Base-by-base conservation (phyloP, 768 basidiomycete species). In the Tylopilus cervinicoccineus region DNA sequence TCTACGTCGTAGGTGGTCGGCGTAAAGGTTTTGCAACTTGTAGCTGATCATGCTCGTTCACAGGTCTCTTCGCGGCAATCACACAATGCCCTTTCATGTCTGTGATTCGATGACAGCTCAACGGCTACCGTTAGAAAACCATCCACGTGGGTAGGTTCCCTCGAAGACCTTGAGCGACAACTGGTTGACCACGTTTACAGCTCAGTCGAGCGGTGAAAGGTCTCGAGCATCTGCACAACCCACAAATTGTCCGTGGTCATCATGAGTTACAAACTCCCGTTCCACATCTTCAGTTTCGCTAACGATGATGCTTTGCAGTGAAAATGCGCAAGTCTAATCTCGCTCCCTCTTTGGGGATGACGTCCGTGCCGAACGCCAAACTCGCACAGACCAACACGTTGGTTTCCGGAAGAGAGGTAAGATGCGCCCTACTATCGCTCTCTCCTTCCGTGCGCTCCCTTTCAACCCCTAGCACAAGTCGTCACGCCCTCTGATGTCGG, bases 1-100 rank as follows among this genome's bases (percentile, higher is more conserved):
- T 81, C 39, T 72, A 80, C 54, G 78, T 77, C 60, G 80, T 71
- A 57, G 13, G 63, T 49, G 27, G 33, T 34, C 24, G 5, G 9
- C 9, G 9, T 38, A 47, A 0, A 27, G 9, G 17, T 31, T 43
- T 45, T 47, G 16, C 9, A 27, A 46, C 5, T 3, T 26, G 14
- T 5, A 16, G 5, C 29, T 48, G 32, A 49, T 33, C 43, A n/a
- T 13, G 22, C 28, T 40, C 43, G 19, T 36, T 31, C 23, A 29
- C 41, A 81, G 79, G 79, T 83, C 27, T 81, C 81, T 10, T 78
- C 80, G 6, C 83, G 81, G 81, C 79, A 81, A 65, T 69, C 72
- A 29, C 74, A 80, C 54, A 79, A 82, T 56, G 74, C 80, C 17
- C 66, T 10, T 28, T 19, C 38, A 12, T 29, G 19, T 24, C n/a